A percentile compares a stretch with the other conserved stretches of the same genome.
Evolutionary conservation across 2,329 filamentous ascomycete genomes (phyloP).

Genomic region (Sporothrix protearum): DNA sequence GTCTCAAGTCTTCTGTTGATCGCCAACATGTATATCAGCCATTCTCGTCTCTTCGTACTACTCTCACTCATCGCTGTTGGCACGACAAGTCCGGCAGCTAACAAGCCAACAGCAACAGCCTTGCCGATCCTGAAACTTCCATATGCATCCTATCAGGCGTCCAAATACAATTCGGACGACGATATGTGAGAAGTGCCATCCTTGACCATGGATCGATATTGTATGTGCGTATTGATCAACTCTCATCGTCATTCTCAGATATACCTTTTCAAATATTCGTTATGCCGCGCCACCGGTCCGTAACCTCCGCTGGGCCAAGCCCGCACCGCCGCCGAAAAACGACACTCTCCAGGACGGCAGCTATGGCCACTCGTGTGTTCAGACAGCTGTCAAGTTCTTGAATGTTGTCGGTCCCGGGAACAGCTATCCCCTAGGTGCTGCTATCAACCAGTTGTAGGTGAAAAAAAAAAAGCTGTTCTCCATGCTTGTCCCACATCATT

Average conservation of each 20-base stretch:
- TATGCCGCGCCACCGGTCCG: constrained; percentile 44
- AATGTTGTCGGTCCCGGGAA: constrained; percentile 37
- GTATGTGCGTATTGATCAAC: neutral
- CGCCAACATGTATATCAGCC: neutral
- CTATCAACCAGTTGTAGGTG: constrained; percentile 37
- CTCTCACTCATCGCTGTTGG: neutral
- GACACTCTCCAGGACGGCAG: constrained; percentile 32
- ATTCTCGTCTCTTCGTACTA: neutral
- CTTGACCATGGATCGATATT: neutral
- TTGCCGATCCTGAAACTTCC: constrained; percentile 31
- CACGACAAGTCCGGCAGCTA: constrained; percentile 13
- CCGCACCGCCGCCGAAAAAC: constrained; percentile 36
- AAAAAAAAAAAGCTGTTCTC: too few species aligned
- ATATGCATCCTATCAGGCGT: constrained; percentile 31
- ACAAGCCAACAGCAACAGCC: constrained; percentile 20
- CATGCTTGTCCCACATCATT: neutral
- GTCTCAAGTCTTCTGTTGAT: neutral
- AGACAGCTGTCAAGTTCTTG: constrained; percentile 31
- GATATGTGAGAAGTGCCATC: constrained; percentile 28
- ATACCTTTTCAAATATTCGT: constrained; percentile 43
- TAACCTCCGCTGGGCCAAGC: constrained; percentile 42
- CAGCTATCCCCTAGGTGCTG: constrained; percentile 34
- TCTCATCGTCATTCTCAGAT: constrained; percentile 30
- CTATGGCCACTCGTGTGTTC: constrained; percentile 32
- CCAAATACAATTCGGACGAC: constrained; percentile 27